Evolutionary conservation across 192 early-diverging fungal genomes (phyloP), one percentile per base, ranked within the genome.

Genomic region (Rhizophagus clarus): DNA sequence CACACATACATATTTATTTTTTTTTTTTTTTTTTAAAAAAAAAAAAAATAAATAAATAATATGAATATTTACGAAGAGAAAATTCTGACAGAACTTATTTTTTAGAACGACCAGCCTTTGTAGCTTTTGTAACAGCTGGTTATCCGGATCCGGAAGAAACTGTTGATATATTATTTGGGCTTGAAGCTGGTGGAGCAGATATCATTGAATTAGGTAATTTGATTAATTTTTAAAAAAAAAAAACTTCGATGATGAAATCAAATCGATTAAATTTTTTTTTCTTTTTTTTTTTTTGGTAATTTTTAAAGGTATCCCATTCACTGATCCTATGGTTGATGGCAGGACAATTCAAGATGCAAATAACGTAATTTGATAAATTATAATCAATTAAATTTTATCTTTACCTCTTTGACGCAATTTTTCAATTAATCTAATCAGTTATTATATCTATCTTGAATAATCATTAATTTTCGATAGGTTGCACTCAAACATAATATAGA

Each of bases 281-380:
- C n/a, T n/a, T n/a, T n/a, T n/a, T n/a, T n/a, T n/a, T n/a, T n/a
- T n/a, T n/a, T n/a, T n/a, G n/a, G 26, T 47, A 5, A 49, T 28
- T 56, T 11, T 56, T 8, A 66, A 45, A 93, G 92, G 92, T 47
- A 91, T 99, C 17, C 98, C 98, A 15, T 99, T 99, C 83, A 96
- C 97, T 31, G 98, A 99, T 81, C 97, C 98, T 42, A 88, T 98
- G 29, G 98, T 97, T 22, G 98, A 99, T 80, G 98, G 98, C 3
- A 96, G 96, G 28, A 96, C 95, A 14, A 99, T 99, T 88, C 97
- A 99, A 87, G 93, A 94, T 37, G 92, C 97, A 42, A 95, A 87
- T 77, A 89, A 90, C 76, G 94, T 95, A 87, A 47, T 87, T 47
- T 20, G 40, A 31, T 70, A 31, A n/a, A 32, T 32, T 2, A 15